Percentiles rank a stretch among this genome's conserved stretches.
Conservation (phyloP, 306 rosid species). For the Trifolium dubium region DNA sequence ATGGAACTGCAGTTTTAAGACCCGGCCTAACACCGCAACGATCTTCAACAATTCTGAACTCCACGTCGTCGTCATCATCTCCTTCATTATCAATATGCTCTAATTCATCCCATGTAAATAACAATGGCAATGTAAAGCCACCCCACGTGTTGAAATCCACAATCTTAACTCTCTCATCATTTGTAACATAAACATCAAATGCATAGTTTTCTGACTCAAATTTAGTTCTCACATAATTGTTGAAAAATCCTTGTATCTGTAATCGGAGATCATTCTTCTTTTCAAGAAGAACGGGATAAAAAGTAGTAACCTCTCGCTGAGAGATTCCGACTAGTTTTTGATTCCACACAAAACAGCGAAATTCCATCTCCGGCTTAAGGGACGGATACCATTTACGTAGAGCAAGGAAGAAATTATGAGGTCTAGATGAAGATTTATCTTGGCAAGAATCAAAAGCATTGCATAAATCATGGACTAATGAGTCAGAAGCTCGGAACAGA, state of each 20-base stretch:
- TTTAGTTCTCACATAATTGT: neutral
- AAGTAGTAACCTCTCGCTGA: constrained; percentile 18
- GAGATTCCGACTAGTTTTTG: constrained; percentile 1
- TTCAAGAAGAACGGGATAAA: neutral
- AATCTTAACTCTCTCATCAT: constrained; percentile 14
- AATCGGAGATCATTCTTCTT: neutral
- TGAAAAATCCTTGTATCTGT: neutral
- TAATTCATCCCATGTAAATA: constrained; percentile 7
- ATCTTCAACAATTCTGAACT: constrained; percentile 7
- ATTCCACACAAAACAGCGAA: neutral
- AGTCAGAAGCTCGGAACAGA: constrained; percentile 8
- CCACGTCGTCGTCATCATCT: neutral
- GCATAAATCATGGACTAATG: constrained; percentile 13
- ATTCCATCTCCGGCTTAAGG: neutral
- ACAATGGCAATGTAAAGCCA: constrained; percentile 8
- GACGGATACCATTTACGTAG: constrained; percentile 17
- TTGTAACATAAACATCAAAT: constrained; percentile 4
- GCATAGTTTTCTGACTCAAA: constrained; percentile 1
- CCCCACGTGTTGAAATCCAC: constrained; percentile 21
- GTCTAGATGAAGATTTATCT: constrained; percentile 3
- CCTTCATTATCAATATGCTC: neutral
- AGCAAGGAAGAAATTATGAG: constrained; percentile 11
- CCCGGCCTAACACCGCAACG: neutral
- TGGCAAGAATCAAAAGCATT: constrained; percentile 13
- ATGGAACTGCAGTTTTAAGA: constrained; percentile 2